phyloP scores from a whole-genome alignment of 2,329 filamentous ascomycete genomes.

The Beauveria bassiana region DNA sequence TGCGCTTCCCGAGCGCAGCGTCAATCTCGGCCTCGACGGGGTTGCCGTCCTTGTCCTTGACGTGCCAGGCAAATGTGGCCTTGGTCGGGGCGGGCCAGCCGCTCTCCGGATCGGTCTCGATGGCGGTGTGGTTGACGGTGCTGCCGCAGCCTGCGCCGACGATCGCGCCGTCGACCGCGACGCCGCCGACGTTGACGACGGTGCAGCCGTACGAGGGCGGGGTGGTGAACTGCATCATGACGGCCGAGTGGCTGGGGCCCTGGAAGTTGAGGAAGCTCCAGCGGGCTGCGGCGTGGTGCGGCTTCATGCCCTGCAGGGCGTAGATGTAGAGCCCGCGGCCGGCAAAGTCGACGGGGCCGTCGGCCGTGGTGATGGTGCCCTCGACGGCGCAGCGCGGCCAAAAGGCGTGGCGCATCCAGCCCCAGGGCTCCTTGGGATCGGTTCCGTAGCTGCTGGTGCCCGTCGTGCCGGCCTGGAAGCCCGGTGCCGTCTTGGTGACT shows the following conservation, averaged over 20 bases:
- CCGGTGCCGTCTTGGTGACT: constrained; percentile 66
- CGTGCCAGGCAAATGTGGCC: constrained; percentile 70
- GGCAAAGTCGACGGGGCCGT: constrained; percentile 71
- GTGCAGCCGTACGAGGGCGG: constrained; percentile 88
- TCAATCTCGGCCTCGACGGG: constrained; percentile 61
- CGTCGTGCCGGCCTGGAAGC: constrained; percentile 76
- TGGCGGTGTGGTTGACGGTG: constrained; percentile 60
- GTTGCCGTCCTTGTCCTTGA: constrained; percentile 70
- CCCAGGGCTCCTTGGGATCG: constrained; percentile 81
- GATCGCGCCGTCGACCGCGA: constrained; percentile 75
- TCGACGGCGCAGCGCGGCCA: constrained; percentile 83
- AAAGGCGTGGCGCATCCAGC: constrained; percentile 83
- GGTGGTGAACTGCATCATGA: constrained; percentile 95
- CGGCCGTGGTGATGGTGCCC: constrained; percentile 70
- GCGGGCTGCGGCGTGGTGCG: constrained; percentile 82
- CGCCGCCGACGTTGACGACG: constrained; percentile 71
- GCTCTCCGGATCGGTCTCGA: constrained; percentile 65
- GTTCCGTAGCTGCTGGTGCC: constrained; percentile 83
- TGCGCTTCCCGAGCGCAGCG: constrained; percentile 57
- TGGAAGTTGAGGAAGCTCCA: constrained; percentile 97
- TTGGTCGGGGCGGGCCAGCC: constrained; percentile 83
- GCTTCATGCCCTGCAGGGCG: constrained; percentile 97
- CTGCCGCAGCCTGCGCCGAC: constrained; percentile 62
- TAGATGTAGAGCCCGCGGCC: constrained; percentile 75
- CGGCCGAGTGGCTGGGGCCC: constrained; percentile 73